Conservation (phyloP, 495 filamentous ascomycete genomes). For the Xylaria curta region DNA sequence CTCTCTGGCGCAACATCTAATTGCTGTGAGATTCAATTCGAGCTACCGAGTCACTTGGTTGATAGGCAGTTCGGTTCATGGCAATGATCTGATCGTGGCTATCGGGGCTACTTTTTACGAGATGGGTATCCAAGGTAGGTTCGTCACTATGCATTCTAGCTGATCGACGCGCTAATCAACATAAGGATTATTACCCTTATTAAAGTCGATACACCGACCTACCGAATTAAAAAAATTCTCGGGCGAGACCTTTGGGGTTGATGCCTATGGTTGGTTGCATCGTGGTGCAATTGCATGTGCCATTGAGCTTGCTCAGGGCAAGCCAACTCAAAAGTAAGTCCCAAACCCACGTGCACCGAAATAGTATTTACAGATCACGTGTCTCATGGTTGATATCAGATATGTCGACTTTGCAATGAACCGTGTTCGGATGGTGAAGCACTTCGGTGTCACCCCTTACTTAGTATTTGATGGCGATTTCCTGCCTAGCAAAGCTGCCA, state of each 20-base stretch:
- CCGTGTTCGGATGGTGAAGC: slow-evolving; percentile 88
- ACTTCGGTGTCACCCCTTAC: slow-evolving; percentile 91
- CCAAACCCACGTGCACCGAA: not conserved
- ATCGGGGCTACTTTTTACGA: slow-evolving; percentile 35
- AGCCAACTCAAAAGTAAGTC: slow-evolving; percentile 82
- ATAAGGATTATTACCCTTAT: slow-evolving; percentile 83
- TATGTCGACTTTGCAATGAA: slow-evolving; percentile 92
- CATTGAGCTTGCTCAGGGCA: slow-evolving; percentile 86
- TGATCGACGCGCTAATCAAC: slow-evolving; percentile 30
- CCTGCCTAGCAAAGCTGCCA: slow-evolving; percentile 93
- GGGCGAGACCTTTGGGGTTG: slow-evolving; percentile 88
- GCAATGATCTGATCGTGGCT: slow-evolving; percentile 12
- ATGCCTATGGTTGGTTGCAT: slow-evolving; percentile 98
- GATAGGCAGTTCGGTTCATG: slow-evolving; percentile 10
- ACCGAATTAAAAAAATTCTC: slow-evolving; percentile 84
- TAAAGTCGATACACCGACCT: slow-evolving; percentile 95
- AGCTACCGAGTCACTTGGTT: not conserved
- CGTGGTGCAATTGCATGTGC: slow-evolving; percentile 90
- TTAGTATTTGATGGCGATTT: slow-evolving; percentile 96
- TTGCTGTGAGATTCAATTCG: slow-evolving; percentile 4
- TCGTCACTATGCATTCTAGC: not conserved
- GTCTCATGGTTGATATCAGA: slow-evolving; percentile 50
- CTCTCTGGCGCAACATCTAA: not conserved
- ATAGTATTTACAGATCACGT: not conserved
- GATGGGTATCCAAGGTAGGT: slow-evolving; percentile 76